These are phyloP conservation scores for Tetrahymena thermophila DNA, from an alignment of 73 alveolate genomes.

Conservation along the genomic window DNA sequence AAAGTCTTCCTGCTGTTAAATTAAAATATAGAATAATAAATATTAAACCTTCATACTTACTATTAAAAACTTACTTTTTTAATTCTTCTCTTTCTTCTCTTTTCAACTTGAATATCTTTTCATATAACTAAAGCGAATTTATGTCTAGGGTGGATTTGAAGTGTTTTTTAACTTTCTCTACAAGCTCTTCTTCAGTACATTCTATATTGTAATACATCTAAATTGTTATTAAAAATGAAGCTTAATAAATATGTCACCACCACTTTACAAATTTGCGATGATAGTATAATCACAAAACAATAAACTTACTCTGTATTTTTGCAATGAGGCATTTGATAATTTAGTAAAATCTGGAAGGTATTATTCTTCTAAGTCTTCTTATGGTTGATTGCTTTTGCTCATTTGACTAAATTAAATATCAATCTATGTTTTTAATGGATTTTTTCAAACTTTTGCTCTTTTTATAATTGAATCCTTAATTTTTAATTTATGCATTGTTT, in stretches of 20 bases:
- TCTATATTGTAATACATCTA: not conserved
- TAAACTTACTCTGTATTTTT: not conserved
- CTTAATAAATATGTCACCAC: not conserved
- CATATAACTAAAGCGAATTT: not conserved
- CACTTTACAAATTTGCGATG: not conserved
- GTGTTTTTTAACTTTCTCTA: not conserved
- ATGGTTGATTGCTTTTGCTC: not conserved
- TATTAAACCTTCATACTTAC: not conserved
- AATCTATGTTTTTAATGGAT: not conserved
- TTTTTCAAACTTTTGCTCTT: not conserved
- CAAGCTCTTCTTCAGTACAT: not conserved
- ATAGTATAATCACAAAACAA: not conserved
- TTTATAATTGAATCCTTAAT: not conserved
- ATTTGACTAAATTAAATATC: not conserved
- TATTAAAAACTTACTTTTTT: not conserved
- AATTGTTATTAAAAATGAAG: not conserved
- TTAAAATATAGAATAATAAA: not conserved
- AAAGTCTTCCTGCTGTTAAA: not conserved
- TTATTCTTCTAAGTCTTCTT: not conserved
- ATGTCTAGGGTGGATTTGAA: not conserved
- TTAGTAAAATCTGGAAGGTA: not conserved
- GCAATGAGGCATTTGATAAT: not conserved
- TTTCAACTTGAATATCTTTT: not conserved
- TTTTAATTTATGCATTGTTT: not conserved
- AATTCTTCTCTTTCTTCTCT: not conserved